phyloP scores from a whole-genome alignment of 306 rosid species.

The Medicago ruthenica region DNA sequence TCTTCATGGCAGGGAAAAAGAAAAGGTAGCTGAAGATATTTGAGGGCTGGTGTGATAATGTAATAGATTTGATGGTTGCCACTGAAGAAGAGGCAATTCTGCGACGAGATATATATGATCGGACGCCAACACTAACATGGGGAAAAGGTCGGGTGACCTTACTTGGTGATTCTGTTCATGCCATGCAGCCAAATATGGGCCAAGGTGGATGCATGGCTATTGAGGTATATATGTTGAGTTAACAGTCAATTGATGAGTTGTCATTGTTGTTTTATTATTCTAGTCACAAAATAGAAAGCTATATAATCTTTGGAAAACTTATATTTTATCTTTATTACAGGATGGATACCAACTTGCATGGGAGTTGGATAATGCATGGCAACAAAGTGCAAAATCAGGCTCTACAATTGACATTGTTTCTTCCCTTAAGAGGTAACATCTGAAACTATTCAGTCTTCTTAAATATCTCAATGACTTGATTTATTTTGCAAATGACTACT shows the following conservation, averaged over 20 bases:
- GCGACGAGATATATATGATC: slow-evolving; percentile 91
- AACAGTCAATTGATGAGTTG: no score
- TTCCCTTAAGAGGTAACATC: slow-evolving; percentile 68
- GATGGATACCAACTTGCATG: slow-evolving; percentile 90
- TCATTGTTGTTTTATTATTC: no score
- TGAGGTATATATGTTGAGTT: slow-evolving; percentile 52
- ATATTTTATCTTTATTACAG: slow-evolving; percentile 54
- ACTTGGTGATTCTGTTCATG: slow-evolving; percentile 98
- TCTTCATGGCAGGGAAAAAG: slow-evolving; percentile 67
- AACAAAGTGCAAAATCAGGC: slow-evolving; percentile 59
- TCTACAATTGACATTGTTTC: slow-evolving; percentile 66
- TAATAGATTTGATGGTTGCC: slow-evolving; percentile 72
- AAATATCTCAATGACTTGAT: not conserved
- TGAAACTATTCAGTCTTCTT: not conserved
- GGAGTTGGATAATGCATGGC: slow-evolving; percentile 79
- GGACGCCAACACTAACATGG: slow-evolving; percentile 81
- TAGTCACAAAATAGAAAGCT: no score
- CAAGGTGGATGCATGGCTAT: slow-evolving; percentile 99
- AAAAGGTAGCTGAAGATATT: slow-evolving; percentile 77
- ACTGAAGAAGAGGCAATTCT: slow-evolving; percentile 90
- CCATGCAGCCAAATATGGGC: slow-evolving; percentile 99
- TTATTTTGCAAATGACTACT: not conserved
- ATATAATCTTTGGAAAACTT: no score
- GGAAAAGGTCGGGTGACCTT: slow-evolving; percentile 91
- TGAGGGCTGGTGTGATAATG: slow-evolving; percentile 96